Evolutionary conservation across 2,329 filamentous ascomycete species (phyloP), one percentile per base, ranked within the genome.

Genomic region (Escovopsis sp.): DNA sequence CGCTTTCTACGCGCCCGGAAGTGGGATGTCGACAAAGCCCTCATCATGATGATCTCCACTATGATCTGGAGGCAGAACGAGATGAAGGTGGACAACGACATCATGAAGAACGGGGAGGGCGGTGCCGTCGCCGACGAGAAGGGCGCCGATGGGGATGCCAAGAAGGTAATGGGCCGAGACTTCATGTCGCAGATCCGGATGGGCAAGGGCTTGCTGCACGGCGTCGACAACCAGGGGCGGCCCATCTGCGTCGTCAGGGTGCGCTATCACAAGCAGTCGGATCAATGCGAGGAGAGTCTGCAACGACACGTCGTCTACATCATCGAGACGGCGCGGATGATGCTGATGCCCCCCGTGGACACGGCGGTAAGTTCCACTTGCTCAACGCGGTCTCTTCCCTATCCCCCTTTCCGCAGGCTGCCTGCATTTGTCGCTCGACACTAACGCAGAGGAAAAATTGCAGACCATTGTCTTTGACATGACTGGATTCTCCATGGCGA

Each of bases 401-500:
- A 8, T 25, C 21, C 11, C 21, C 21, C 9, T 25, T 9, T 8
- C 21, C 3, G 21, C n/a, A n/a, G 16, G 17, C 2, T 6, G 5
- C 14, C 14, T n/a, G 12, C 3, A 25, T 25, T 11, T 9, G 10
- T 17, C 14, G 8, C 11, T 28, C 15, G 3, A 13, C 4, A 16
- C 18, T 30, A 9, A 26, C n/a, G 4, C 12, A 15, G 19, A 5
- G 9, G 19, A 26, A 93, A n/a, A n/a, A n/a, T n/a, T n/a, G n/a
- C n/a, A n/a, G 83, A 90, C 83, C 29, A 74, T 98, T 43, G 62
- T 98, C 32, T 98, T 98, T 51, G 90, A 98, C 55, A 88, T 98
- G 84, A 93, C 83, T 7, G 75, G 79, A 42, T 96, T 96, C 56
- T 82, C 81, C 14, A 68, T 96, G 62, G 79, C 87, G 13, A 98